phyloP scores from a whole-genome alignment of 495 filamentous ascomycete species.

The Tuber umbilicatum region DNA sequence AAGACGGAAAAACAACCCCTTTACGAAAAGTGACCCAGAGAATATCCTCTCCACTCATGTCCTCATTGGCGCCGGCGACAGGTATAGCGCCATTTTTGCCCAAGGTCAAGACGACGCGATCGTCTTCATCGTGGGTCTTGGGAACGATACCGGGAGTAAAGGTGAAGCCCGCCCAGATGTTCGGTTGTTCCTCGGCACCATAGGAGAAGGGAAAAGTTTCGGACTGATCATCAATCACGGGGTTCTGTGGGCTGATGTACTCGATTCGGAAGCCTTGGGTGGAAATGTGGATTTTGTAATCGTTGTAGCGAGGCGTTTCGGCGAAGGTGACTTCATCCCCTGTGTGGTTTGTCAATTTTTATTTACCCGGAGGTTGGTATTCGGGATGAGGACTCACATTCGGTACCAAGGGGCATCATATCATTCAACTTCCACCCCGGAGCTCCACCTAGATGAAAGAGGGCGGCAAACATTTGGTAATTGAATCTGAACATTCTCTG shows the following conservation, averaged over 20 bases:
- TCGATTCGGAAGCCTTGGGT: neutral
- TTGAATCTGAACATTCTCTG: conserved; percentile 30
- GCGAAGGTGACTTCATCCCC: neutral
- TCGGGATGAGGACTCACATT: neutral
- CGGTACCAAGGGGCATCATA: neutral
- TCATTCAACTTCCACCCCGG: neutral
- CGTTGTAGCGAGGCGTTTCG: neutral
- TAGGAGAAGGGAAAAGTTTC: neutral
- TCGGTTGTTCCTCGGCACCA: neutral
- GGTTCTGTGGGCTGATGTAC: neutral
- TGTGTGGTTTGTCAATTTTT: neutral
- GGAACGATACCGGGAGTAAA: neutral
- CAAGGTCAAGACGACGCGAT: neutral
- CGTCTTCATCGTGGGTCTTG: neutral
- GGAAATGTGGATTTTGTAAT: neutral
- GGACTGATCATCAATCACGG: neutral
- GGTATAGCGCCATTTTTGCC: neutral
- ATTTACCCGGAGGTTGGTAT: neutral
- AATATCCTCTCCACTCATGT: neutral
- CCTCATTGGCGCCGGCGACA: neutral
- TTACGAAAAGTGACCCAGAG: neutral
- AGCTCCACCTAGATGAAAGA: neutral
- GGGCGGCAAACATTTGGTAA: conserved; percentile 16
- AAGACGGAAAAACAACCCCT: neutral
- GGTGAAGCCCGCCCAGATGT: neutral